Evolutionary conservation across 2,329 filamentous ascomycete genomes (phyloP), one percentile per base, ranked within the genome.

Genomic region (Lasiodiplodia hormozganensis): DNA sequence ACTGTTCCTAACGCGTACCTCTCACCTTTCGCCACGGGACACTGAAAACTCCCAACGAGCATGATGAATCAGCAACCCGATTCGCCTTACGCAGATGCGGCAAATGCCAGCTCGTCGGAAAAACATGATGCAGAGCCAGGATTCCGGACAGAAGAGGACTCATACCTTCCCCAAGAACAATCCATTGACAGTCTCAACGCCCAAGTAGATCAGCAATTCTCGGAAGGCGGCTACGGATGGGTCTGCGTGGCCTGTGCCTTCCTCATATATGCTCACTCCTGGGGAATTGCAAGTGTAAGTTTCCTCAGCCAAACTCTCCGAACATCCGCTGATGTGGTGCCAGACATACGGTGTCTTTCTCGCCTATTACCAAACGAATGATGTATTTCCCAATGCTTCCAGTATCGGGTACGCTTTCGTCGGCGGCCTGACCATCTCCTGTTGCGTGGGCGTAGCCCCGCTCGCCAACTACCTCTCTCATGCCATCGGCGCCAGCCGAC

Each of bases 191-290:
- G 43, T 16, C 43, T 47, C 43, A 47, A 47, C 12, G 14, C 43
- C 43, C 43, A n/a, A 47, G 7, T 16, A 2, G 43, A 47, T 47
- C 43, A 47, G 43, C 76, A 18, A 3, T 2, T 47, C 43, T 47
- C 43, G 16, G 76, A 80, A 67, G 78, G 78, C 16, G 78, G 78
- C 4, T 80, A 80, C 62, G 79, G 77, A 64, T 81, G 78, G 79
- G 71, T 79, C 2, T 72, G 72, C 67, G 74, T 75, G 16, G 66
- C 64, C 18, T 73, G 73, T 14, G 70, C 76, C 18, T 71, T 72
- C 51, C 68, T 74, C 36, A 64, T 78, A 60, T 77, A 78, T 65
- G 70, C 70, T 66, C 74, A 75, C 69, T 76, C 76, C 21, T 77
- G 77, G 76, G 77, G 76, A 62, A 65, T 74, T 8, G 67, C 70